These are phyloP conservation scores for Annulohypoxylon bovei DNA, from an alignment of 495 filamentous ascomycete genomes.

Conservation along the genomic window DNA sequence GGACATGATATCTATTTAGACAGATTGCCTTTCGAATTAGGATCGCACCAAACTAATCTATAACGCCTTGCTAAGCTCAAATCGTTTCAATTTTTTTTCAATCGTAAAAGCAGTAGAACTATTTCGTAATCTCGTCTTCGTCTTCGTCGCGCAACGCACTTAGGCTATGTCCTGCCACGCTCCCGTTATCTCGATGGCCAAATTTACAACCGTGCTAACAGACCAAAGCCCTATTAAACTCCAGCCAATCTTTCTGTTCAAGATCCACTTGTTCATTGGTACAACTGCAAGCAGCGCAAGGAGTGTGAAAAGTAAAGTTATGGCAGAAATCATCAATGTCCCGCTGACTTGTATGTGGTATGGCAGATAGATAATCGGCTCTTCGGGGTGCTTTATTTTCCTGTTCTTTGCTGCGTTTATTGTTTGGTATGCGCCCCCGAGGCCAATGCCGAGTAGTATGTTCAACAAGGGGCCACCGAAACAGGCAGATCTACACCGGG, in stretches of 20 bases:
- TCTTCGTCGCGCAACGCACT: not conserved
- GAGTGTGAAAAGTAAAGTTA: conserved; percentile 83
- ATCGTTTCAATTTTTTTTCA: conserved; percentile 7
- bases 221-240: conserved; percentile 84
- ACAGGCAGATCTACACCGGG: conserved; percentile 71
- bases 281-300: conserved; percentile 81
- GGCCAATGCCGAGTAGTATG: conserved; percentile 91
- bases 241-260: conserved; percentile 87
- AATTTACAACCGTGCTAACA: conserved; percentile 83
- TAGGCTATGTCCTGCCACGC: conserved; percentile 54
- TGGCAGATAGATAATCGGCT: conserved; percentile 61
- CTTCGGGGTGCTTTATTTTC: conserved; percentile 67
- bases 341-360: conserved; percentile 86
- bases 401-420: conserved; percentile 65
- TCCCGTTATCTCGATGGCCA: conserved; percentile 81
- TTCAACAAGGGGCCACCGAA: conserved; percentile 99
- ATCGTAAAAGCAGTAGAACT: conserved; percentile 3
- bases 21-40: not conserved
- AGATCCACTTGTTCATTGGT: conserved; percentile 87
- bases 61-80: not conserved
- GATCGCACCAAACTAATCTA: not conserved
- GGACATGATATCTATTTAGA: not conserved
- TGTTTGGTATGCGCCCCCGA: conserved; percentile 88
- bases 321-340: conserved; percentile 82
- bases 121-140: conserved; percentile 14